Evolutionary conservation across 306 rosid species (phyloP), one percentile per base, ranked within the genome.

Genomic region (Vigna reflexopilosa): DNA sequence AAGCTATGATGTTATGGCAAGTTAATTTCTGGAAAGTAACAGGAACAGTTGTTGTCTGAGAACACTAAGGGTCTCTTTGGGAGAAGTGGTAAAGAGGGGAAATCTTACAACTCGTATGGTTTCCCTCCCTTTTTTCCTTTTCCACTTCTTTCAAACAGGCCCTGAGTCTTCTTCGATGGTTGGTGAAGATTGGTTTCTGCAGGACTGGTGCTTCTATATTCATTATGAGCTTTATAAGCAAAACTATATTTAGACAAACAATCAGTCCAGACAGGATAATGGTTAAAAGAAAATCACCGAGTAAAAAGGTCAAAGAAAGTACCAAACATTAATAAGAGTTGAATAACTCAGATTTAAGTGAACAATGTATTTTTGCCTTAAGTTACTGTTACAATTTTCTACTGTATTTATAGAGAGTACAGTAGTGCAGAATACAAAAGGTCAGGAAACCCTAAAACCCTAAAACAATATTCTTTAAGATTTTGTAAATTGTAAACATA

Each of bases 101-200:
- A 70, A 62, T n/a, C 47, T 19, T 76, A 66, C 81, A 66, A 6
- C 16, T 22, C 14, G 42, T 77, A 65, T 2, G 20, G 67, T 77
- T 38, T 65, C 73, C 71, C 59, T 62, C 78, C 74, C 68, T 32
- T 59, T 59, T 34, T 40, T 24, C 55, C 69, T 81, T 82, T 76
- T 28, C 85, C 85, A 70, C 74, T 52, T 82, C 72, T 82, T 76
- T 82, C 85, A 82, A 82, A 76, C 85, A 76, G 78, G 49, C 78
- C 78, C 70, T 0, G 3, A 77, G 85, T 77, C 65, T 77, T 77
- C 85, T 82, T 64, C 34, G 64, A 44, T 71, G 59, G 63, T 17
- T 32, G 64, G 64, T 42, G 63, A 82, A 55, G 75, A 70, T 62
- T 10, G 52, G 28, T 70, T 40, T 82, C 73, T 28, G 34, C 61